Base-by-base conservation (phyloP, 441 rosid species). In the Metrosideros polymorpha region DNA sequence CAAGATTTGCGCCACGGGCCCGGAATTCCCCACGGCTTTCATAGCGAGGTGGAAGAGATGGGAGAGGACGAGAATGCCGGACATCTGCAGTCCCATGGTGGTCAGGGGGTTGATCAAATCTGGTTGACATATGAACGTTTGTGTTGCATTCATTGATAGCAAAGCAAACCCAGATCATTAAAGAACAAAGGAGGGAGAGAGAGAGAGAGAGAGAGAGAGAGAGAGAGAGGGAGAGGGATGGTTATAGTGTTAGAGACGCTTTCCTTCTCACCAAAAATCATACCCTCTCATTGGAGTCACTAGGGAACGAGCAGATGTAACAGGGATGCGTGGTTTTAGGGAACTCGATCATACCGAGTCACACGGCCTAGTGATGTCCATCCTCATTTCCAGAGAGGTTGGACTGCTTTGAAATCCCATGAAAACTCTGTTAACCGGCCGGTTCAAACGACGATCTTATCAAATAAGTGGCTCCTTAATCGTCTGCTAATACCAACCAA, bases 1-100 rank as follows among this genome's bases (percentile, higher is more conserved):
- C 87, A 88, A 84, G 19, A 88, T 86, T 30, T 85, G 84, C 7
- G 89, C 89, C 52, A 88, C 84, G n/a, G 88, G 89, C 49, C 88
- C 88, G 14, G 87, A 84, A 51, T 84, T 54, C 18, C 87, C 84
- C n/a, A 57, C 39, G 43, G 79, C 18, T 82, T 88, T 88, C 83
- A 88, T 45, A 19, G 54, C 84, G 35, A 88, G 86, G 86, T 84
- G 89, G 43, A 88, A 88, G 47, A 88, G 77, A 42, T 88, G 89
- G 63, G 87, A 85, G 84, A 88, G 86, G 84, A 88, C 89, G 25
- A 88, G 88, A 79, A 88, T 84, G 87, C 86, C 75, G 45, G 86
- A 83, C 88, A 88, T 83, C 82, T 88, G 89, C 42, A 77, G 32
- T 14, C 86, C 84, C 89, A 88, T 83, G 75, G 86, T 56, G 87